phyloP scores from a whole-genome alignment of 1,139 yeast genomes.

The Petasospora rhodanensis region DNA sequence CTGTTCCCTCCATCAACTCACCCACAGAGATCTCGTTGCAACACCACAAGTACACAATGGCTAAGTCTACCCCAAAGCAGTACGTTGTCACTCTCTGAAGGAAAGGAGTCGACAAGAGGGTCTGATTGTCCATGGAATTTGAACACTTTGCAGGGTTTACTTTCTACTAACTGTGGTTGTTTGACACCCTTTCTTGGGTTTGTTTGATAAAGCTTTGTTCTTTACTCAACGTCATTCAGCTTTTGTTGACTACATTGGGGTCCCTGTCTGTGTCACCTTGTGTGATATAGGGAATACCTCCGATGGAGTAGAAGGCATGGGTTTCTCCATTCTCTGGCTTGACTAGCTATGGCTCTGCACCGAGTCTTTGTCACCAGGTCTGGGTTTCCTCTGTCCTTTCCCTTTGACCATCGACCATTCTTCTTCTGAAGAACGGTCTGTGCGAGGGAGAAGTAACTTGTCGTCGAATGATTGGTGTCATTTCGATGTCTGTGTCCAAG shows the following conservation, averaged over 20 bases:
- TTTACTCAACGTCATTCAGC: too few species aligned
- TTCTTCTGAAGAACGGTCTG: background rate
- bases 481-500: constrained; percentile 22
- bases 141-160: background rate
- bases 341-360: constrained; percentile 6
- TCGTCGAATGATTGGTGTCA: constrained; percentile 28
- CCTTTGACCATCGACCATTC: constrained; percentile 3
- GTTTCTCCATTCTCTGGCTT: constrained; percentile 11
- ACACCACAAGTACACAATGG: constrained; percentile 20
- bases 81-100: too few species aligned
- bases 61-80: constrained; percentile 31
- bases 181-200: too few species aligned
- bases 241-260: too few species aligned
- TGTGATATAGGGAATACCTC: constrained; percentile 5
- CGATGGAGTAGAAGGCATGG: constrained; percentile 25
- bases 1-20: too few species aligned
- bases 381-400: constrained; percentile 26
- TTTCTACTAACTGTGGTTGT: constrained; percentile 3
- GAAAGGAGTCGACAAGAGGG: too few species aligned
- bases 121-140: too few species aligned
- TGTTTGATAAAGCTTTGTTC: constrained; percentile 22
- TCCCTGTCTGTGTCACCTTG: constrained; percentile 4
- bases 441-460: constrained; percentile 12
- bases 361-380: constrained; percentile 11
- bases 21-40: too few species aligned